Evolutionary conservation across 352 stramenopile genomes (phyloP).

Genomic region (Globisporangium camurandrum): DNA sequence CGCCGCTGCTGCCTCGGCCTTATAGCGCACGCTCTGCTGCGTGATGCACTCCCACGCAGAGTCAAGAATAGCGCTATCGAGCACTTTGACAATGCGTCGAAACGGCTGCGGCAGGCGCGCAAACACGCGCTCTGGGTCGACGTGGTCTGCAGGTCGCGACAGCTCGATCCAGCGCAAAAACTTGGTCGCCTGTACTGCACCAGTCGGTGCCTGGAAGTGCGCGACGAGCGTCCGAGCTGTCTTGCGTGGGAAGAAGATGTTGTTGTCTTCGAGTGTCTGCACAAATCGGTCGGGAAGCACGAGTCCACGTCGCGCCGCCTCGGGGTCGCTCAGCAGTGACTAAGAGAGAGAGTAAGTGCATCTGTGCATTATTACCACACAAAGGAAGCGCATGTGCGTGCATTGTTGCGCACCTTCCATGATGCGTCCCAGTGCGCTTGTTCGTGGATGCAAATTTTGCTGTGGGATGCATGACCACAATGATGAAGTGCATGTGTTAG

Average conservation of each 20-base stretch:
- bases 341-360: constrained; percentile 6
- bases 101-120: constrained; percentile 61
- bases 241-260: constrained; percentile 21
- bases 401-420: constrained; percentile 18
- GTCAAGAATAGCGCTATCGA: constrained; percentile 56
- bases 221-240: constrained; percentile 19
- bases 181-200: constrained; percentile 19
- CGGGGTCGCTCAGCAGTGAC: constrained; percentile 24
- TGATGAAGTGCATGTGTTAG: neutral
- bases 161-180: constrained; percentile 60
- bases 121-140: constrained; percentile 55
- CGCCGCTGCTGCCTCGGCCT: constrained; percentile 17
- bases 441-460: constrained; percentile 25
- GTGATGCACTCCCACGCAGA: constrained; percentile 40
- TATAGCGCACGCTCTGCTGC: constrained; percentile 30
- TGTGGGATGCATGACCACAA: constrained; percentile 2
- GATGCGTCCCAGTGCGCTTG: constrained; percentile 30
- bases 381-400: neutral
- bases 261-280: constrained; percentile 43
- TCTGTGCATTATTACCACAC: neutral
- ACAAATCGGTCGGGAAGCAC: constrained; percentile 33
- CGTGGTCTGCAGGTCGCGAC: constrained; percentile 36
- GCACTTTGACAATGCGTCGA: constrained; percentile 51
- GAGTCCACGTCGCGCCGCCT: constrained; percentile 22
- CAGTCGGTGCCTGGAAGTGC: constrained; percentile 42